These are phyloP conservation scores for Candida succiphila DNA, from an alignment of 805 yeast genomes.

Conservation along the genomic window DNA sequence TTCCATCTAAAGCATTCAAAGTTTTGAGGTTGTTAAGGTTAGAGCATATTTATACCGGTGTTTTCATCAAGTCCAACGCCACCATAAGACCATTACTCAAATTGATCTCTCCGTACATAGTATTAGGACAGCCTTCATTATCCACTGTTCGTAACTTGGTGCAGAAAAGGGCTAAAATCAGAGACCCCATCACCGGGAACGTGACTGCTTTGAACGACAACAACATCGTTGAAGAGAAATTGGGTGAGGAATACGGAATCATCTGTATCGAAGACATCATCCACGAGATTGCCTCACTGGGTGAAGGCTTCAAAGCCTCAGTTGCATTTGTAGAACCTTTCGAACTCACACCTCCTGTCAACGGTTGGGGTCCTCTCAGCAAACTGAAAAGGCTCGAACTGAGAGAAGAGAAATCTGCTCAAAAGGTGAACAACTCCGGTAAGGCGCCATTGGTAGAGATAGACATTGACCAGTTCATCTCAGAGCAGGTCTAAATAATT, in stretches of 20 bases:
- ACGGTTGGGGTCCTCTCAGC: constrained; percentile 67
- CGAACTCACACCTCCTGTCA: constrained; percentile 55
- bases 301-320: constrained; percentile 53
- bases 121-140: constrained; percentile 67
- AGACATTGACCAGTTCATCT: constrained; percentile 62
- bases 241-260: constrained; percentile 61
- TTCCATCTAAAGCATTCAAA: constrained; percentile 55
- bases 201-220: constrained; percentile 58
- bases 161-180: constrained; percentile 62
- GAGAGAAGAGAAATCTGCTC: constrained; percentile 34
- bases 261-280: constrained; percentile 77
- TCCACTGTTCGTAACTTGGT: constrained; percentile 61
- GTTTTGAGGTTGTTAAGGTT: constrained; percentile 55
- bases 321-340: constrained; percentile 62
- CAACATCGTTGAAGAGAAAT: constrained; percentile 60
- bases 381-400: constrained; percentile 56
- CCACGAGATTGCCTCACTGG: constrained; percentile 55
- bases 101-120: constrained; percentile 62
- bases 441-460: constrained; percentile 59
- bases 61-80: constrained; percentile 55
- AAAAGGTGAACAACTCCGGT: constrained; percentile 46
- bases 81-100: constrained; percentile 55
- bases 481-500: constrained; percentile 51
- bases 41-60: constrained; percentile 52
- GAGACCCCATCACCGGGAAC: constrained; percentile 22